Base-by-base conservation (phyloP, 2,329 filamentous ascomycete genomes). In the Rachicladosporium sp. region DNA sequence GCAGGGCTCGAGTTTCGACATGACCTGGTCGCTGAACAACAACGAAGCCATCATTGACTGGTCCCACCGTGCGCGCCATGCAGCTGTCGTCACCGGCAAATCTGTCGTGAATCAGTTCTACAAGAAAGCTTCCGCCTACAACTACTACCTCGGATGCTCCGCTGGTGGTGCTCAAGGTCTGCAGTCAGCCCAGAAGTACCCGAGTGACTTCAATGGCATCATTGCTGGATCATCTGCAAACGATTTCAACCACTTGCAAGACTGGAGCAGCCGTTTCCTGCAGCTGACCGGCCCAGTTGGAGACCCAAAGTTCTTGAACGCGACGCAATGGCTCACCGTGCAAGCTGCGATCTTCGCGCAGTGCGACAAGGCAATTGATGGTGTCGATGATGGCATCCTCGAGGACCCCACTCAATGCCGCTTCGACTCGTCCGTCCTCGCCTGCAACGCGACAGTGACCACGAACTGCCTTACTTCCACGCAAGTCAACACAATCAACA, bases 301-400 rank as follows among this genome's bases (percentile, higher is more conserved):
- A 3, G 54, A 65, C 56, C 34, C 29, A 10, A 23, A 62, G 52
- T 69, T 65, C 46, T 54, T 70, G 13, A 57, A 60, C 1, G n/a
- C 46, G 31, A 45, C 52, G n/a, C 43, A 63, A 31, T 71, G 67
- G 67, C 47, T 55, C 6, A 50, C 57, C 1, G 64, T 70, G 11
- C 61, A 68, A 40, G 44, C 55, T 8, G 62, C 64, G 36, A 58
- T 69, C 29, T 44, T 73, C 29, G 55, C 56, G 7, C 68, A 73
- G 49, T 74, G 70, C 48, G 70, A 73, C 44, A 65, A 59, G 54
- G 48, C 49, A 2, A 54, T 70, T 6, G 70, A 73, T 46, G 66
- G 67, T 11, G 61, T 63, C 10, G 50, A 55, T 10, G 70, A 74
- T 48, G 66, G 66, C 5, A 63, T 71, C 37, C 51, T 71, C 23